Percentiles rank a stretch among this genome's conserved stretches.
These are phyloP conservation scores for Podaxis carcinomalis DNA, from an alignment of 768 basidiomycete genomes.

Conservation along the genomic window DNA sequence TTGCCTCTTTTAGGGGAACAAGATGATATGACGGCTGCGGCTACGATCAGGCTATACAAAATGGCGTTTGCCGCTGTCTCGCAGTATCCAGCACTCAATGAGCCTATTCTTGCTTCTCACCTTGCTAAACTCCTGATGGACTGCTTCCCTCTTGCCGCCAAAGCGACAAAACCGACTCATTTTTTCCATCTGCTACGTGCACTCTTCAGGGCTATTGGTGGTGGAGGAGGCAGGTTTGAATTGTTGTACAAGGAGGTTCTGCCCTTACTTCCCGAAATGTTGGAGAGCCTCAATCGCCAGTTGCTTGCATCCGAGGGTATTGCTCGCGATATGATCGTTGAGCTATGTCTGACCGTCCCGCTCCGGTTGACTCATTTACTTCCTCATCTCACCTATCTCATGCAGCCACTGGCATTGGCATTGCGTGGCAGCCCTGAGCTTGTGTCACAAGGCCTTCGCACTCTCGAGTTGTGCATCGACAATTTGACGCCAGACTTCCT, in stretches of 20 bases:
- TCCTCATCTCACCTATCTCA: constrained; percentile 90
- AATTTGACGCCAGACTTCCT: constrained; percentile 97
- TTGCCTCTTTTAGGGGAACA: constrained; percentile 82
- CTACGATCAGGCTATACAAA: constrained; percentile 91
- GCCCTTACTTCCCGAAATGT: constrained; percentile 93
- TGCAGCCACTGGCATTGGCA: constrained; percentile 93
- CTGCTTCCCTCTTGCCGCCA: constrained; percentile 91
- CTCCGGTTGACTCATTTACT: constrained; percentile 92
- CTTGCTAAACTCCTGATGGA: constrained; percentile 93
- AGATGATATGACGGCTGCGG: constrained; percentile 75
- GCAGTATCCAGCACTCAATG: constrained; percentile 68
- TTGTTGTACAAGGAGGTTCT: constrained; percentile 93
- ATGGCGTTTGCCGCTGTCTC: constrained; percentile 90
- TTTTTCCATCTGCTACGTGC: constrained; percentile 91
- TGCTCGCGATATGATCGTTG: constrained; percentile 89
- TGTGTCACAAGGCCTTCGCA: constrained; percentile 92
- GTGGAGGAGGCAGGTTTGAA: constrained; percentile 90
- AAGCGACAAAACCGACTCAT: constrained; percentile 84
- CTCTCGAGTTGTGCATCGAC: constrained; percentile 98
- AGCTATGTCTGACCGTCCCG: constrained; percentile 95
- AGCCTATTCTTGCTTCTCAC: constrained; percentile 90
- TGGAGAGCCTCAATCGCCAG: constrained; percentile 91
- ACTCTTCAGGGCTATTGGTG: constrained; percentile 90
- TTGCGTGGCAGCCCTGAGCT: constrained; percentile 84
- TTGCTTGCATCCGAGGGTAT: constrained; percentile 80